These are phyloP conservation scores for Diplodia mutila DNA, from an alignment of 2,329 filamentous ascomycete species.

Conservation along the genomic window DNA sequence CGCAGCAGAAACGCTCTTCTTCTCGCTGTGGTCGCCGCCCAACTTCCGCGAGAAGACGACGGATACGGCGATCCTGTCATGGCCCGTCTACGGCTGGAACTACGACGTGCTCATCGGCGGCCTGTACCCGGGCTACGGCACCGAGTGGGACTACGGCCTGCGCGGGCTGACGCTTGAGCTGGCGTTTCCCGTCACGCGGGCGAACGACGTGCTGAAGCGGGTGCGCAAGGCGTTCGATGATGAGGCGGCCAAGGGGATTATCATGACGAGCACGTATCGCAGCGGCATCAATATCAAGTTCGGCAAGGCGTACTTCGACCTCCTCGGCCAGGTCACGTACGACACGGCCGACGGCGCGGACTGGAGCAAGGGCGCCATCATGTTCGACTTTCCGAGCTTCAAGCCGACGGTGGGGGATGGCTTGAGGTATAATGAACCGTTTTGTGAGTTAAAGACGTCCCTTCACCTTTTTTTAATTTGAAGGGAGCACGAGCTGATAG, in stretches of 20 bases:
- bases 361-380: slow-evolving; percentile 56
- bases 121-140: slow-evolving; percentile 47
- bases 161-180: slow-evolving; percentile 54
- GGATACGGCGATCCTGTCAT: slow-evolving; percentile 47
- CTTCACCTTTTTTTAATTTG: background rate
- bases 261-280: slow-evolving; percentile 57
- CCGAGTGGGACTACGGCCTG: slow-evolving; percentile 13
- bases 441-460: slow-evolving; percentile 42
- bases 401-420: slow-evolving; percentile 52
- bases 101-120: slow-evolving; percentile 60
- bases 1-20: slow-evolving; percentile 56
- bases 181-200: slow-evolving; percentile 55
- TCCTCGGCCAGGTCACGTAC: slow-evolving; percentile 56
- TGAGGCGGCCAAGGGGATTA: slow-evolving; percentile 47
- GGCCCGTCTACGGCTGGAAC: slow-evolving; percentile 59
- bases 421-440: slow-evolving; percentile 55
- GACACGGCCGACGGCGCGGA: slow-evolving; percentile 54
- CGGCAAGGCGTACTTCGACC: slow-evolving; percentile 53
- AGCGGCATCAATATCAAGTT: slow-evolving; percentile 60
- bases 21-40: slow-evolving; percentile 53
- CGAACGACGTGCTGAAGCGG: slow-evolving; percentile 55
- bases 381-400: slow-evolving; percentile 59
- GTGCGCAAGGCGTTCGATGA: slow-evolving; percentile 55
- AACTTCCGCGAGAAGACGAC: slow-evolving; percentile 59
- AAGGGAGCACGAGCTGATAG: background rate